Conservation (phyloP, 371 early-diverging fungal genomes). For the Batrachochytrium dendrobatidis region DNA sequence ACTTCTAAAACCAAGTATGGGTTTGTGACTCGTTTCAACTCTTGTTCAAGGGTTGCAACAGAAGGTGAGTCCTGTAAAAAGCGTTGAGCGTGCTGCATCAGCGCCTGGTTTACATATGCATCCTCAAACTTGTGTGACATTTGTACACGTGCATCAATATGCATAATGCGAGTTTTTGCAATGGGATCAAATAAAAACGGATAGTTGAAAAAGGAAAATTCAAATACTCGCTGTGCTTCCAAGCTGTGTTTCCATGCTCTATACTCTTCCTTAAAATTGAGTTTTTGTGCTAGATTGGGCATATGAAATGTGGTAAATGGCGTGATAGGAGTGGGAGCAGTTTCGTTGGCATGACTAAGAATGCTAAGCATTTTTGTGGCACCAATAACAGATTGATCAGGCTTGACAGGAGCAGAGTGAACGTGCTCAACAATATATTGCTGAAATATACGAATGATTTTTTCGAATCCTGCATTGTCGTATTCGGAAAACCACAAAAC, state of each 20-base stretch:
- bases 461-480: constrained; percentile 23
- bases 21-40: constrained; percentile 73
- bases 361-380: constrained; percentile 54
- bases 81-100: constrained; percentile 68
- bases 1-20: constrained; percentile 77
- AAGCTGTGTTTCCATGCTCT: constrained; percentile 49
- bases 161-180: constrained; percentile 66
- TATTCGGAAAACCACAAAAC: constrained; percentile 42
- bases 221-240: constrained; percentile 18
- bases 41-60: constrained; percentile 57
- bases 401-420: constrained; percentile 18
- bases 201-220: constrained; percentile 67
- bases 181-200: constrained; percentile 68
- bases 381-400: constrained; percentile 54
- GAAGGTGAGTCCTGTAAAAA: constrained; percentile 45
- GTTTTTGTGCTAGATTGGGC: constrained; percentile 44
- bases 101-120: constrained; percentile 56
- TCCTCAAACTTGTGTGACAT: constrained; percentile 79
- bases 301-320: constrained; percentile 56
- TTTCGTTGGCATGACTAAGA: constrained; percentile 47
- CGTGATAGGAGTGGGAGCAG: constrained; percentile 23
- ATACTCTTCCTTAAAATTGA: constrained; percentile 77
- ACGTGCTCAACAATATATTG: constrained; percentile 45
- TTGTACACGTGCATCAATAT: constrained; percentile 74
- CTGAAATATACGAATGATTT: constrained; percentile 30